Percentiles rank a stretch among this genome's conserved stretches.
Conservation (phyloP, 495 filamentous ascomycete species). For the Schizothecium vesticola region DNA sequence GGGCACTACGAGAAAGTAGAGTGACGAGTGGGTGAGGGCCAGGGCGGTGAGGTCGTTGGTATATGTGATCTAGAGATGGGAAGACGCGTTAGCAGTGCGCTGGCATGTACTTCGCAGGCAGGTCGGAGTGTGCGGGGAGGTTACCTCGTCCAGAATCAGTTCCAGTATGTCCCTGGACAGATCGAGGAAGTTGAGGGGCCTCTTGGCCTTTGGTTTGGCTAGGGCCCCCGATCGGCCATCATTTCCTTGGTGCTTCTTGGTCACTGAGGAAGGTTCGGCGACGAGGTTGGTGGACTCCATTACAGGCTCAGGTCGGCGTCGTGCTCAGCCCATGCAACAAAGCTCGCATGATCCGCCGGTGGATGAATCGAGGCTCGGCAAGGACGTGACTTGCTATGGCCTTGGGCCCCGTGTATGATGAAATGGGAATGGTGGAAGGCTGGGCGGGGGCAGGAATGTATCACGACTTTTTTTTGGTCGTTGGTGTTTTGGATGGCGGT, state of each 20-base stretch:
- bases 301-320: not conserved
- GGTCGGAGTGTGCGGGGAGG: slow-evolving; percentile 13
- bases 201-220: slow-evolving; percentile 38
- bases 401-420: not conserved
- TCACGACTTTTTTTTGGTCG: not conserved
- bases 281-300: slow-evolving; percentile 6
- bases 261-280: not conserved
- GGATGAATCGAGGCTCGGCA: not conserved
- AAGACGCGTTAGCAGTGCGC: not conserved
- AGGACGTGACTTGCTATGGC: not conserved
- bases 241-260: slow-evolving; percentile 6
- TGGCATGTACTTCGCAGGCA: not conserved
- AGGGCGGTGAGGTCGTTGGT: slow-evolving; percentile 84
- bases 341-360: slow-evolving; percentile 1
- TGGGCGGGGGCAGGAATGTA: not conserved
- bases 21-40: slow-evolving; percentile 76
- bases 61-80: slow-evolving; percentile 61
- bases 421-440: not conserved
- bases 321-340: slow-evolving; percentile 6
- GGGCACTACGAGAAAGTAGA: slow-evolving; percentile 75
- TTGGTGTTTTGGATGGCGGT: not conserved
- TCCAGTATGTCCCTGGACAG: slow-evolving; percentile 83
- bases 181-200: slow-evolving; percentile 56
- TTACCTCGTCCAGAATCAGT: slow-evolving; percentile 83
- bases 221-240: slow-evolving; percentile 25